A percentile compares a stretch with the other conserved stretches of the same genome.
Evolutionary conservation across 2,329 filamentous ascomycete genomes (phyloP).

Genomic region (Fusarium cyanostomum): DNA sequence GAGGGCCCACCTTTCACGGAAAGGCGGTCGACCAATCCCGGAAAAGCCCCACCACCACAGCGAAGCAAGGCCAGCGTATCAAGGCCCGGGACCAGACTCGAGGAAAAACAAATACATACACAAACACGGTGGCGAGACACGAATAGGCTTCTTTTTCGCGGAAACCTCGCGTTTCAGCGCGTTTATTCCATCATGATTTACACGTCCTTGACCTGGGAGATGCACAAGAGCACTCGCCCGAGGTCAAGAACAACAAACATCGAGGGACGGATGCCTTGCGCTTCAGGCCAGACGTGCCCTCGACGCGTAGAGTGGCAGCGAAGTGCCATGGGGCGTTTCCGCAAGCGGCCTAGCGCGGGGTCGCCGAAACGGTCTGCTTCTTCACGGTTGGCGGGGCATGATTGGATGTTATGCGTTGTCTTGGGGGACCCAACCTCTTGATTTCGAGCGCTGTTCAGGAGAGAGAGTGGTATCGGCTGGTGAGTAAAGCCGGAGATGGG

Average conservation of each 20-base stretch:
- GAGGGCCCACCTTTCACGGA: constrained; percentile 4
- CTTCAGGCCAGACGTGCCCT: constrained; percentile 35
- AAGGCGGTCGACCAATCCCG: not conserved
- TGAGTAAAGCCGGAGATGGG: constrained; percentile 3
- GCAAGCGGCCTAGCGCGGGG: constrained; percentile 30
- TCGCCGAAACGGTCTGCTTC: constrained; percentile 34
- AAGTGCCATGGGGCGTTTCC: not conserved
- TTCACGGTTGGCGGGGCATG: constrained; percentile 32
- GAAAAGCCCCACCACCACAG: constrained; percentile 9
- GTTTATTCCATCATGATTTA: not conserved
- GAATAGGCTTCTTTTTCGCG: not conserved
- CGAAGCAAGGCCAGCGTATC: constrained; percentile 29
- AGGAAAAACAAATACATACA: constrained; percentile 7
- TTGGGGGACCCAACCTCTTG: constrained; percentile 36
- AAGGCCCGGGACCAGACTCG: constrained; percentile 19
- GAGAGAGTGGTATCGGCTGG: not conserved
- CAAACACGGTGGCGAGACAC: constrained; percentile 1
- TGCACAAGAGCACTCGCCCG: too few species aligned
- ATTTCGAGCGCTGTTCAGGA: constrained; percentile 23
- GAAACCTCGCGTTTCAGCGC: constrained; percentile 1
- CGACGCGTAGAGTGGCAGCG: constrained; percentile 40
- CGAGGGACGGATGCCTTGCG: constrained; percentile 43
- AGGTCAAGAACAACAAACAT: too few species aligned
- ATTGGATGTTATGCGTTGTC: constrained; percentile 39
- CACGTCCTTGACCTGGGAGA: constrained; percentile 10